These are phyloP conservation scores for Solanum lycopersicoides DNA, from an alignment of 257 asterid genomes.

Conservation along the genomic window DNA sequence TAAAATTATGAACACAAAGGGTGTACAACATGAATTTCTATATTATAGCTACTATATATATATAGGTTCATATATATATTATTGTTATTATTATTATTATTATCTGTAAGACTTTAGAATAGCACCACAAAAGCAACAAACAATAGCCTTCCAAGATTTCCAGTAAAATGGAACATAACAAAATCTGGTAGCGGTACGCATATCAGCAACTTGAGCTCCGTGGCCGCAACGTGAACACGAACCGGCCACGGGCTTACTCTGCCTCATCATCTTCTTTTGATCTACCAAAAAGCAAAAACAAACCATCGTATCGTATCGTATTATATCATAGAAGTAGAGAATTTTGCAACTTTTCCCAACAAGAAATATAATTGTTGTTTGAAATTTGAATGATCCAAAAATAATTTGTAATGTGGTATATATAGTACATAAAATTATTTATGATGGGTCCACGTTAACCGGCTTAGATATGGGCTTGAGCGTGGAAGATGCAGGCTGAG, in stretches of 20 bases:
- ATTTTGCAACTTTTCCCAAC: not conserved
- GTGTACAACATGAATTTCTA: not conserved
- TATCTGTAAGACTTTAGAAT: constrained; percentile 56
- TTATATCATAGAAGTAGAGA: not conserved
- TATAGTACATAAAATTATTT: not conserved
- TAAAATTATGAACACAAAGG: not conserved
- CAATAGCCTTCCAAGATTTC: constrained; percentile 71
- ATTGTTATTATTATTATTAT: too few species aligned
- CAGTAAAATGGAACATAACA: constrained; percentile 60
- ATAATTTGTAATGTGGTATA: not conserved
- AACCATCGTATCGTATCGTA: constrained; percentile 15
- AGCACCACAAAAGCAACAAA: constrained; percentile 59
- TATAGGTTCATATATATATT: not conserved
- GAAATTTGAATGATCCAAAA: not conserved
- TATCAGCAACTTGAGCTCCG: constrained; percentile 64
- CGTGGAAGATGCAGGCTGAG: not conserved
- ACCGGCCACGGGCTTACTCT: constrained; percentile 67
- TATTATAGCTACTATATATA: not conserved
- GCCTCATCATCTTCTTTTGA: constrained; percentile 48
- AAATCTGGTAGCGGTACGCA: constrained; percentile 67
- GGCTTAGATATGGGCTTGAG: not conserved
- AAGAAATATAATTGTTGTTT: not conserved
- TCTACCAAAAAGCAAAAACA: constrained; percentile 82
- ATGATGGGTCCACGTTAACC: not conserved
- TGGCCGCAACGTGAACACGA: constrained; percentile 66